Conservation (phyloP, 495 filamentous ascomycete genomes). For the Thozetella sp. region DNA sequence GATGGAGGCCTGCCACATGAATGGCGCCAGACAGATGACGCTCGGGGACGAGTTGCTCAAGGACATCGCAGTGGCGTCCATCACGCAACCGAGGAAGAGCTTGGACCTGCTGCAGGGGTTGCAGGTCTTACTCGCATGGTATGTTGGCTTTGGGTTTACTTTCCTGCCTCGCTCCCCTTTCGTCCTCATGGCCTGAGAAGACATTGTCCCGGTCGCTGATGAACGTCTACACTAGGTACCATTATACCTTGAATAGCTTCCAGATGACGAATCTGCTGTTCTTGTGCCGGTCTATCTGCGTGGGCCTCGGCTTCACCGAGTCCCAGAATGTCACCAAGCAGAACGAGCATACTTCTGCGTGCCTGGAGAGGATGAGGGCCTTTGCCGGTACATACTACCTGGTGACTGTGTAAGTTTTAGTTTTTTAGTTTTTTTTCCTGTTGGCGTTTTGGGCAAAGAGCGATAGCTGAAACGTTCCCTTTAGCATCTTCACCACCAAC, state of each 20-base stretch:
- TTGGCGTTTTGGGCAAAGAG: too few species aligned
- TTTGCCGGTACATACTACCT: slow-evolving; percentile 31
- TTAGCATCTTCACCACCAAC: slow-evolving; percentile 28
- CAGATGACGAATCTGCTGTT: slow-evolving; percentile 32
- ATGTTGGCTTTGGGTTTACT: background rate
- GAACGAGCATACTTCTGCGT: slow-evolving; percentile 7
- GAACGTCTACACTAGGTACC: slow-evolving; percentile 11
- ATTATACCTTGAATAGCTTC: slow-evolving; percentile 26
- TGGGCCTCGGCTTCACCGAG: slow-evolving; percentile 16
- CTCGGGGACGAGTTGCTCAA: slow-evolving; percentile 23
- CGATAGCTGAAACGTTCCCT: too few species aligned
- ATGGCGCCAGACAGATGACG: slow-evolving; percentile 23
- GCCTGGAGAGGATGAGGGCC: slow-evolving; percentile 26
- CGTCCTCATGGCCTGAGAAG: too few species aligned
- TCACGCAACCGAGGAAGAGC: slow-evolving; percentile 13
- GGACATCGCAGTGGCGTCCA: slow-evolving; percentile 19
- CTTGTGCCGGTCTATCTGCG: slow-evolving; percentile 23
- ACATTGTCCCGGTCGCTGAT: background rate
- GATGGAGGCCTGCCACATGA: slow-evolving; percentile 23
- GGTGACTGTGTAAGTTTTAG: slow-evolving; percentile 22
- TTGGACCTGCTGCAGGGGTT: slow-evolving; percentile 29
- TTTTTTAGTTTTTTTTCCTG: background rate
- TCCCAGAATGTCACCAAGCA: slow-evolving; percentile 2
- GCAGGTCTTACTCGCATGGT: slow-evolving; percentile 27
- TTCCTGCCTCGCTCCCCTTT: too few species aligned